Evolutionary conservation across 768 basidiomycete genomes (phyloP), one percentile per base, ranked within the genome.

Genomic region (Imleria badia): DNA sequence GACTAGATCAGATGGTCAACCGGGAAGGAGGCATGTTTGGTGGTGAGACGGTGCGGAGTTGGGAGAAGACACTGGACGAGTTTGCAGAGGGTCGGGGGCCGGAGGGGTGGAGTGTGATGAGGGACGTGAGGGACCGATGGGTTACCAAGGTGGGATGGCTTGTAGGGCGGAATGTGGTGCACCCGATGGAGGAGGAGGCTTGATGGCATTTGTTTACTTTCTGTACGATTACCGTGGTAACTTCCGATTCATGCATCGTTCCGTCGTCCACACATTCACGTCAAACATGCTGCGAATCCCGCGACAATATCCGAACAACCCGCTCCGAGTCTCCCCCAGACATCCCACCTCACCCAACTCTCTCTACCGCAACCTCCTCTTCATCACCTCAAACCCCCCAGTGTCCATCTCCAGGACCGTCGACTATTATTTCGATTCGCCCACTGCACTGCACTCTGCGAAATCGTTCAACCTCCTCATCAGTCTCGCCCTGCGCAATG

Each of bases 1-100:
- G 78, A 44, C 78, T 94, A 30, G 88, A 91, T 60, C 74, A 80
- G 10, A 72, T 81, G 15, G 87, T 90, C 6, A 94, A 93, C 64
- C 75, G 71, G 14, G 77, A 86, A 56, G 88, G 83, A 6, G 84
- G 88, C 6, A 90, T 94, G 90, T 91, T 91, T 66, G 83, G 88
- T 3, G 78, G 75, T 34, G 89, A 91, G 56, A 81, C 79, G 10
- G 89, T 86, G 39, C 71, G 76, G 59, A 73, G 72, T 6, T 94
- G 91, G 91, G 85, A 85, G 62, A 77, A 81, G 39, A 78, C 75
- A 9, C 67, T 94, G 63, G 87, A 92, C 50, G 80, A 81, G 40
- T 80, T 87, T 63, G 84, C 85, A 6, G 79, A 78, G 36, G 73
- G 74, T 19, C 82, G 83, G 55, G 74, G 73, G 0, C 66, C 64